phyloP scores from a whole-genome alignment of 106 monocot species.

The Narthecium ossifragum region DNA sequence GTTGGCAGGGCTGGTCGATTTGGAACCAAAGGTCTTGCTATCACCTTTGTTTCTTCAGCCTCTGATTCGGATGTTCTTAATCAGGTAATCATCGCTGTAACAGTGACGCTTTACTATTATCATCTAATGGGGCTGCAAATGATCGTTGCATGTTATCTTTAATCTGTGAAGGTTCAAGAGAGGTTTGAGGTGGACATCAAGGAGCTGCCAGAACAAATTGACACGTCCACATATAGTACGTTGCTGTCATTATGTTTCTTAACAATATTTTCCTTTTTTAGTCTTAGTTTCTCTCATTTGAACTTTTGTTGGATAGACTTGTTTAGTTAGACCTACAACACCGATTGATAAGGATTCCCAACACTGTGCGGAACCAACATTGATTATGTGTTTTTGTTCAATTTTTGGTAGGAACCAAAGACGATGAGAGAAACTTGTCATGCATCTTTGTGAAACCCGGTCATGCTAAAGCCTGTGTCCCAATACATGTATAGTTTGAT shows the following conservation, averaged over 20 bases:
- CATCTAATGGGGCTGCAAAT: background rate
- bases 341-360: no score
- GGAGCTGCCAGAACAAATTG: conserved; percentile 94
- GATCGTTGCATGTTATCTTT: background rate
- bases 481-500: no score
- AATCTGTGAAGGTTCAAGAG: conserved; percentile 70
- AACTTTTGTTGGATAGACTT: background rate
- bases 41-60: conserved; percentile 95
- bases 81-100: conserved; percentile 46
- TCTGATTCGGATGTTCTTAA: conserved; percentile 95
- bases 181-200: conserved; percentile 99
- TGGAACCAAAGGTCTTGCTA: conserved; percentile 97
- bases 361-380: no score
- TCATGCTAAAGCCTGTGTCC: no score
- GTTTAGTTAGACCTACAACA: no score
- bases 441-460: no score
- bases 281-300: background rate
- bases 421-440: no score
- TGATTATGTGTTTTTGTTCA: no score
- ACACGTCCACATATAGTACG: conserved; percentile 98
- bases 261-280: no score
- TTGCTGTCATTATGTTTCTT: conserved; percentile 3
- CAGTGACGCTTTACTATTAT: background rate
- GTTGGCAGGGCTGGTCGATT: conserved; percentile 91
- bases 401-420: no score